A percentile compares a stretch with the other conserved stretches of the same genome.
Evolutionary conservation across 495 filamentous ascomycete species (phyloP).

Genomic region (Tuber magnatum): DNA sequence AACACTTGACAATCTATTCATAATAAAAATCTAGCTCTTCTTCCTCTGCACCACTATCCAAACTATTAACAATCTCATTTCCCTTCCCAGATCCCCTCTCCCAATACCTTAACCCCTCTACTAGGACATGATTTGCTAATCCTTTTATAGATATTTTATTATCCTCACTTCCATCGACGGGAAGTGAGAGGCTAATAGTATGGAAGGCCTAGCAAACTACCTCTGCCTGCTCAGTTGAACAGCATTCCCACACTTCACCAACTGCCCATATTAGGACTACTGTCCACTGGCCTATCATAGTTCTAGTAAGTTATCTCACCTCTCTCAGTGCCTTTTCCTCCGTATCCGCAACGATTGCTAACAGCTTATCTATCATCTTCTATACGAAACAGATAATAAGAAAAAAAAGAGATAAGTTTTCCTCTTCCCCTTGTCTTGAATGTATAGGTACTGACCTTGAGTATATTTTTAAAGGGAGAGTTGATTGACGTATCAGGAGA

Average conservation of each 20-base stretch:
- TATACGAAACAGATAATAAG: neutral
- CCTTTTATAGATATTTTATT: too few relatives aligned
- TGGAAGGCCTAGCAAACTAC: neutral
- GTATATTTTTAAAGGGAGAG: neutral
- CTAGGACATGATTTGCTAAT: too few relatives aligned
- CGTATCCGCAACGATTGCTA: neutral
- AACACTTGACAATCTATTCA: too few relatives aligned
- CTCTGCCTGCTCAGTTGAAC: neutral
- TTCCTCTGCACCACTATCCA: too few relatives aligned
- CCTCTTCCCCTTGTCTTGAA: neutral
- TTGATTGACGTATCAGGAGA: neutral
- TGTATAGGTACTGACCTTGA: neutral
- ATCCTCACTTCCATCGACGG: too few relatives aligned
- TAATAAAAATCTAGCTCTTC: too few relatives aligned
- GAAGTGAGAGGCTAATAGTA: neutral
- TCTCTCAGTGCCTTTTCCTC: neutral
- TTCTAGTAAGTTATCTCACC: neutral
- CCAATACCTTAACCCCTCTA: neutral
- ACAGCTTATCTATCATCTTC: neutral
- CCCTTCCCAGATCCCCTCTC: neutral
- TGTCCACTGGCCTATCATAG: neutral
- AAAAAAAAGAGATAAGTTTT: neutral
- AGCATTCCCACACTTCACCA: neutral
- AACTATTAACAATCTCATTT: neutral
- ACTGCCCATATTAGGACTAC: neutral